Conservation (phyloP, 306 rosid genomes). For the Dalbergia cochinchinensis region DNA sequence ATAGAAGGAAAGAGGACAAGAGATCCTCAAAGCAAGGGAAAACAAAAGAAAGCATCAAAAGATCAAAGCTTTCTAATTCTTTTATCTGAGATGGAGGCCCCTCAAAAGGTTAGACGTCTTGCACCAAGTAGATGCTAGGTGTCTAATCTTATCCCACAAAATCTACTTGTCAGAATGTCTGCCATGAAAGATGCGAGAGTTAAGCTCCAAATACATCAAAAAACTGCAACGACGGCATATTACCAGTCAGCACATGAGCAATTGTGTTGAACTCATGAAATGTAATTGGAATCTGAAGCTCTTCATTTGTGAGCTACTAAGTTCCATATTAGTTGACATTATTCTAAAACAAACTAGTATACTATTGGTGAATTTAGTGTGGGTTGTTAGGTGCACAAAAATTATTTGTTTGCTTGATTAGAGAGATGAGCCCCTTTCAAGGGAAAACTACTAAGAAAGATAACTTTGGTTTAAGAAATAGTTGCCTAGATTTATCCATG, state of each 20-base stretch:
- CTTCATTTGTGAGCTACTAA: not conserved
- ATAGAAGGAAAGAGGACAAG: no score
- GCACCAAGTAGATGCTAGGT: no score
- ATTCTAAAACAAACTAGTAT: slow-evolving; percentile 13
- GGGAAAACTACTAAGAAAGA: not conserved
- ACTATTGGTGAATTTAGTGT: not conserved
- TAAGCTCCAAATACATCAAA: no score
- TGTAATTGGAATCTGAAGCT: not conserved
- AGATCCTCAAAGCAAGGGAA: no score
- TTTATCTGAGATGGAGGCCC: no score
- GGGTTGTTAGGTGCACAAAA: not conserved
- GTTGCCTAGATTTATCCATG: not conserved
- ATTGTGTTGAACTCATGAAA: not conserved
- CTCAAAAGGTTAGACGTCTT: no score
- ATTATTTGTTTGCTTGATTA: slow-evolving; percentile 6
- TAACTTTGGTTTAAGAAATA: slow-evolving; percentile 1
- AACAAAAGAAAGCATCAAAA: no score
- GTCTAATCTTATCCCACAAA: no score
- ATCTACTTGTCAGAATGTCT: no score
- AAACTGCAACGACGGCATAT: no score
- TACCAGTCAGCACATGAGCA: not conserved
- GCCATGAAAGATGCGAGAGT: no score
- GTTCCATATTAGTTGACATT: slow-evolving; percentile 18
- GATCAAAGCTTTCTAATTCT: no score
- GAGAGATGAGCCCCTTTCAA: not conserved